These are phyloP conservation scores for Colletotrichum destructivum DNA, from an alignment of 2,329 filamentous ascomycete species.

Conservation along the genomic window DNA sequence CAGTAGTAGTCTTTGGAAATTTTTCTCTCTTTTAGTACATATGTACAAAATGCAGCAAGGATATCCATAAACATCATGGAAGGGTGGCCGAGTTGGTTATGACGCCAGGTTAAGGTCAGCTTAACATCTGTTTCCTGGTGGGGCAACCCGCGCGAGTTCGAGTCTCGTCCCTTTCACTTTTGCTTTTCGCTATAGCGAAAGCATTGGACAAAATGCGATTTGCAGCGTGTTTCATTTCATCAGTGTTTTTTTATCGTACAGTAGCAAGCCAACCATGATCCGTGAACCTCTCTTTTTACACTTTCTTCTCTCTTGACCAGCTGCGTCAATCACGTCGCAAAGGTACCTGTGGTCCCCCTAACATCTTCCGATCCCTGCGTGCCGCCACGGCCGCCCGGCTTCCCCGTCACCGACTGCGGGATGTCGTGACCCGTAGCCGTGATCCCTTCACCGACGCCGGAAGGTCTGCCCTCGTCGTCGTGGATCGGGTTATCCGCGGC, in stretches of 20 bases:
- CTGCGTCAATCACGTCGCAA: slow-evolving; percentile 12
- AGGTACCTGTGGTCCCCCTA: not conserved
- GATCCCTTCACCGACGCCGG: slow-evolving; percentile 20
- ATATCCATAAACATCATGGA: not conserved
- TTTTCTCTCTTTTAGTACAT: not conserved
- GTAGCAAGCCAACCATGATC: too few relatives aligned
- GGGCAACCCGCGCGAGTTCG: slow-evolving; percentile 30
- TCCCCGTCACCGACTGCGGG: slow-evolving; percentile 21
- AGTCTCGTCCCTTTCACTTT: slow-evolving; percentile 27
- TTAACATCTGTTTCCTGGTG: slow-evolving; percentile 30
- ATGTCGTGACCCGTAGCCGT: slow-evolving; percentile 16
- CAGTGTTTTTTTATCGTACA: too few relatives aligned
- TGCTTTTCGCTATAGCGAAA: fast-evolving
- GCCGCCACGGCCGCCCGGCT: slow-evolving; percentile 26
- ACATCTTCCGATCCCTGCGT: slow-evolving; percentile 27
- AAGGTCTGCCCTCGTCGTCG: slow-evolving; percentile 14
- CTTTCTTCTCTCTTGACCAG: not conserved
- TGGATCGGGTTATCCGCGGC: slow-evolving; percentile 19
- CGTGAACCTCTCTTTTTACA: too few relatives aligned
- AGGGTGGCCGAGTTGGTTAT: slow-evolving; percentile 31
- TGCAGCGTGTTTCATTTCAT: too few relatives aligned
- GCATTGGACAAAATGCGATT: too few relatives aligned
- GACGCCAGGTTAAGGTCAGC: slow-evolving; percentile 30
- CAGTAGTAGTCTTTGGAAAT: not conserved
- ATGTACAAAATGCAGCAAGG: too few relatives aligned